Evolutionary conservation across 2,329 filamentous ascomycete genomes (phyloP), one percentile per base, ranked within the genome.

Genomic region (Exophiala calicioides): DNA sequence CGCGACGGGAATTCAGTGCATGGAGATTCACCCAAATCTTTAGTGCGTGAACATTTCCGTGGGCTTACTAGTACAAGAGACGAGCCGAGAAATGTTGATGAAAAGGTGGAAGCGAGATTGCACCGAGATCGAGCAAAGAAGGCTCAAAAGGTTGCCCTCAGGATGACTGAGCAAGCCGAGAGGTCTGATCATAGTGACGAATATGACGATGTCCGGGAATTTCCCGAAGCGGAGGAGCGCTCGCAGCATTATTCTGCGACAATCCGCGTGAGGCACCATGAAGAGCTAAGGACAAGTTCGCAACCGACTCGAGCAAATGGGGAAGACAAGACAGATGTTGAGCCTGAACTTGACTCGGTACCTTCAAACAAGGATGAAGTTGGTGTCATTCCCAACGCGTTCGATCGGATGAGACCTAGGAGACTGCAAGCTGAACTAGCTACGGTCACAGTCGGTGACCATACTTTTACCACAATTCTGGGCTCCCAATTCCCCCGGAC

Each of bases 401-500:
- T 84, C 56, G 79, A 83, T 62, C 74, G 78, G 13, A 84, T 84
- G 79, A 74, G 81, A 12, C 75, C 78, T 1, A 85, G 81, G 60
- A 77, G 85, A 24, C 69, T 77, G 2, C 76, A 78, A 1, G 68
- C 76, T 20, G 82, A 88, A 58, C 70, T 84, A 40, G 86, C 86
- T 15, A 88, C 85, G 2, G 86, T 91, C 36, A 90, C 85, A 0
- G 80, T 91, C 43, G 87, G 86, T 1, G 75, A 83, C 52, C 77
- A 76, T 34, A 88, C 83, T 0, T 75, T 82, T 4, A 84, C 80
- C 0, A 83, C 82, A 15, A 75, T 81, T 23, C 76, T 89, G 55
- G 84, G 85, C 1, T 78, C 73, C 38, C 72, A 77, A 38, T 61
- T 72, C 3, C 60, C 65, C 68, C 72, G 48, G 26, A 56, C 20